A percentile compares a stretch with the other conserved stretches of the same genome.
Evolutionary conservation across 2,329 filamentous ascomycete genomes (phyloP).

Genomic region (Emergomyces pasteurianus): DNA sequence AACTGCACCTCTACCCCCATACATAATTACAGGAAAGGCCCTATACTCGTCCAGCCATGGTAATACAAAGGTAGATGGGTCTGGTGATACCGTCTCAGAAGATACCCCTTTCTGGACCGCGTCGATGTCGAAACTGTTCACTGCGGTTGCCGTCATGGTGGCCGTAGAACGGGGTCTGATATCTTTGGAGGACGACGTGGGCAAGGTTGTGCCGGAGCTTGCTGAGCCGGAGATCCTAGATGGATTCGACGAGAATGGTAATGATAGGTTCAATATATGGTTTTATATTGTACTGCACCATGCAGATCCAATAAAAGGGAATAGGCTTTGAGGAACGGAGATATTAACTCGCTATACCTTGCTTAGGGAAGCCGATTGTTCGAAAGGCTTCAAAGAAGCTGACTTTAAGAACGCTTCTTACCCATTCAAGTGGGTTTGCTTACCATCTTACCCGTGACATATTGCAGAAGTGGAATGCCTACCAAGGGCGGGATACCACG

Average conservation of each 20-base stretch:
- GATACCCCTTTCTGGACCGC: conserved; percentile 14
- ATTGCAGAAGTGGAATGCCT: neutral
- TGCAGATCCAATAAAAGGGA: neutral
- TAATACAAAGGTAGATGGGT: neutral
- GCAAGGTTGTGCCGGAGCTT: neutral
- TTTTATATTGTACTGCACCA: neutral
- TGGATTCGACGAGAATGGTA: conserved; percentile 1
- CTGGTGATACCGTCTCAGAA: conserved; percentile 7
- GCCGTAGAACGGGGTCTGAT: neutral
- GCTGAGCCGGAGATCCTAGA: neutral
- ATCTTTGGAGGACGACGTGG: neutral
- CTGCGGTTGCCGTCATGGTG: neutral
- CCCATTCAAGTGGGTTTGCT: neutral
- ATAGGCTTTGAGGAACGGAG: neutral
- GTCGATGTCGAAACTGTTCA: conserved; percentile 6
- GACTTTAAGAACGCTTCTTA: neutral
- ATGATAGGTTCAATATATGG: neutral
- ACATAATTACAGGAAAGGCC: neutral
- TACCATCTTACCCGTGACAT: neutral
- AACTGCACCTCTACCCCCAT: neutral
- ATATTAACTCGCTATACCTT: neutral
- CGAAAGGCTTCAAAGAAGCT: neutral
- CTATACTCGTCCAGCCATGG: neutral
- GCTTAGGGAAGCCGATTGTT: neutral
- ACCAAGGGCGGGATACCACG: neutral